Conservation (phyloP, 164 flowering plant genomes). For the Nymphaea colorata region DNA sequence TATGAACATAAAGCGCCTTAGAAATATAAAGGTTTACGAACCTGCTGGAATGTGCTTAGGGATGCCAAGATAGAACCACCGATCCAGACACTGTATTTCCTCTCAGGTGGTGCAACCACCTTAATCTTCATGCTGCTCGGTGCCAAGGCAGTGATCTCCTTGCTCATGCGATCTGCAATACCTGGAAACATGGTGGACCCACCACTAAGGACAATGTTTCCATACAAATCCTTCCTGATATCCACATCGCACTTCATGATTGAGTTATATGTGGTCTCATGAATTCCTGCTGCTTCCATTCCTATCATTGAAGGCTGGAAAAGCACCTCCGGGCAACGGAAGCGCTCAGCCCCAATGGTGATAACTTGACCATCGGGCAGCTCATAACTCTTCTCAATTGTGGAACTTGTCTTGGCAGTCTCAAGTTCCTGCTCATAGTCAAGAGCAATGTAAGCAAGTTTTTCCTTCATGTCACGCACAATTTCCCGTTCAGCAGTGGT, state of each 20-base stretch:
- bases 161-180: conserved; percentile 32
- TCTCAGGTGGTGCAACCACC: conserved; percentile 33
- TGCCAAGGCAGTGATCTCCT: conserved; percentile 29
- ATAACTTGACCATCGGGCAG: conserved; percentile 27
- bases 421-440: conserved; percentile 26
- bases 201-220: conserved; percentile 31
- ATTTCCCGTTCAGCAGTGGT: conserved; percentile 31
- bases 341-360: conserved; percentile 29
- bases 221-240: conserved; percentile 32
- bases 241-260: conserved; percentile 33
- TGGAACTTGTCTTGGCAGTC: conserved; percentile 20
- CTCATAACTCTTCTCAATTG: conserved; percentile 26
- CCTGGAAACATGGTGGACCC: conserved; percentile 33
- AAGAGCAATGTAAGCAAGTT: conserved; percentile 28
- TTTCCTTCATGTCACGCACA: conserved; percentile 57
- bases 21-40: not conserved
- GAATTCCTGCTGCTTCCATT: conserved; percentile 33
- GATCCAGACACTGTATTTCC: conserved; percentile 35
- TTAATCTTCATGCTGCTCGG: conserved; percentile 37
- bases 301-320: conserved; percentile 37
- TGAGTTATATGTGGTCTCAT: conserved; percentile 30
- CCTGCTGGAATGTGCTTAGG: conserved; percentile 35
- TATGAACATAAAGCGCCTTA: not conserved
- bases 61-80: conserved; percentile 34
- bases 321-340: conserved; percentile 30